Evolutionary conservation across 495 filamentous ascomycete species (phyloP), one percentile per base, ranked within the genome.

Genomic region (Niebla homalea): DNA sequence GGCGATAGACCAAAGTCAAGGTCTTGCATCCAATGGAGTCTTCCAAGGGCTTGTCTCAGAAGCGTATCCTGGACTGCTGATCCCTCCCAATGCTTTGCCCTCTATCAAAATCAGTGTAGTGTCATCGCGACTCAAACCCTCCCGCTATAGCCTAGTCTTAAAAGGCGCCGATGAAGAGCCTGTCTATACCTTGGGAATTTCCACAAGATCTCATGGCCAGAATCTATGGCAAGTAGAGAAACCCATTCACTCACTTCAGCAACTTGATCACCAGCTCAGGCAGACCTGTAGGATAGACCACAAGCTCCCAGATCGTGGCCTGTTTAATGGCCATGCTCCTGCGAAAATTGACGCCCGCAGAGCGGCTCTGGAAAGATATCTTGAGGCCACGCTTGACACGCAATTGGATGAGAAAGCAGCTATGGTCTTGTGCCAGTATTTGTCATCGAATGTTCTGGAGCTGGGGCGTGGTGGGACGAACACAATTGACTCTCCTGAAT

Each of bases 171-270:
- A 92, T 36, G 88, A 92, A 59, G 93, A 96, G 59, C 87, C 89
- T 2, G 93, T 97, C 0, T 94, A 96, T 57, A 94, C 87, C 2
- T 72, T 98, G 18, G 89, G 86, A 36, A 73, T 98, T 23, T 83
- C 86, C 57, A 81, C 84, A 14, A 77, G 87, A 49, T 80, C 81
- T 10, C 80, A 87, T 58, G 73, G 78, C n/a, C 75, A 72, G 36
- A 89, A 96, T 61, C 69, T 97, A 26, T 94, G 93, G 87, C 77
- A 92, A 36, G 80, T 96, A 8, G 92, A 97, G 65, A 98, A 97
- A 60, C 84, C 93, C 49, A 81, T 87, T 11, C 64, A 76, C 26
- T 83, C 93, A 47, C 67, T 98, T n/a, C 76, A 81, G 11, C 76
- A 83, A 53, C 72, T 98, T 22, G 89, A 98, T 64, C 72, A 82